Conservation (phyloP, 2,329 filamentous ascomycete species). For the Scedosporium apiospermum region DNA sequence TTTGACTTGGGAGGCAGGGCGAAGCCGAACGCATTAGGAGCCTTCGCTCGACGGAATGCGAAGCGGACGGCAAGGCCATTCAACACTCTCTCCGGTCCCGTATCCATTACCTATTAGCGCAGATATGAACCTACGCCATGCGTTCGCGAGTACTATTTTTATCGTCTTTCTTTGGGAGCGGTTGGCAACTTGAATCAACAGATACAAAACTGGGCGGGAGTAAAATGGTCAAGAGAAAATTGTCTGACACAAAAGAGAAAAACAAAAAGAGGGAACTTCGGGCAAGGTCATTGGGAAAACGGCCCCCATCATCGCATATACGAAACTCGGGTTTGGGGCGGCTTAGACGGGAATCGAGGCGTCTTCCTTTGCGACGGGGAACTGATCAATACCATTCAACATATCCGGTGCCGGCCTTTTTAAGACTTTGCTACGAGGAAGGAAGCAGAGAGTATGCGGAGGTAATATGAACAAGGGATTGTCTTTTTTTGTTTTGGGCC, state of each 20-base stretch:
- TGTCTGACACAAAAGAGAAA: neutral
- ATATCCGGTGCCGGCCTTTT: neutral
- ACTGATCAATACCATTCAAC: neutral
- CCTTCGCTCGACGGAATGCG: too few species aligned
- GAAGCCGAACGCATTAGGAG: too few species aligned
- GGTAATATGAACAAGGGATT: neutral
- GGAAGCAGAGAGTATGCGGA: neutral
- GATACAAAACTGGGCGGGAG: neutral
- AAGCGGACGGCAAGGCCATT: too few species aligned
- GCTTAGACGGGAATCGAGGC: neutral
- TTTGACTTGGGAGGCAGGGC: too few species aligned
- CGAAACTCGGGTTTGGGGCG: neutral
- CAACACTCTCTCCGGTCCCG: too few species aligned
- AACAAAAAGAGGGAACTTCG: neutral
- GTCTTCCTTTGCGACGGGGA: neutral
- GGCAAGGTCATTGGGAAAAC: neutral
- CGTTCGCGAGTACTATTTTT: too few species aligned
- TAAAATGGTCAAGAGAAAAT: neutral
- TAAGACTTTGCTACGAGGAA: neutral
- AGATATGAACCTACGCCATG: too few species aligned
- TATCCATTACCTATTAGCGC: too few species aligned
- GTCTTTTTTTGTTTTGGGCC: neutral
- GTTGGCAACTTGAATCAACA: neutral
- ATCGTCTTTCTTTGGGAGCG: neutral
- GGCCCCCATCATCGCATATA: neutral